Evolutionary conservation across 73 alveolate genomes (phyloP).

Genomic region (Loxodes magnus): DNA sequence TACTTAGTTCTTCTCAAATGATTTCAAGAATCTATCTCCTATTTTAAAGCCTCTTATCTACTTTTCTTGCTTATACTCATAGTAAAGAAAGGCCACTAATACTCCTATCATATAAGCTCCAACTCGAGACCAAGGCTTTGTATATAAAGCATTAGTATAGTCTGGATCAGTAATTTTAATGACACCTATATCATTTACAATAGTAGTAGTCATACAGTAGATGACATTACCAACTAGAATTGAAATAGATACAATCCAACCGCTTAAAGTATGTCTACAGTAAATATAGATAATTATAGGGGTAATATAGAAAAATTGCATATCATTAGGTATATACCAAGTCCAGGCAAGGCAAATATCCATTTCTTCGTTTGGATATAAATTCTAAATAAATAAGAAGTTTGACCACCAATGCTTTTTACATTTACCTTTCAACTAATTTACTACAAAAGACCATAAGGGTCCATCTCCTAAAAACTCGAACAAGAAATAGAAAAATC

Average conservation of each 20-base stretch:
- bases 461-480: constrained; percentile 17
- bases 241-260: no score
- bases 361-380: constrained; percentile 10
- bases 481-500: background rate
- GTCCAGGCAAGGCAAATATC: constrained; percentile 23
- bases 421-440: constrained; percentile 2
- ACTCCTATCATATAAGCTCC: background rate
- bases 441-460: background rate
- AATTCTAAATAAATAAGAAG: constrained; percentile 3
- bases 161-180: background rate
- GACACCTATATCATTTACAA: background rate
- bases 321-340: constrained; percentile 33
- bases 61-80: no score
- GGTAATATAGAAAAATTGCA: constrained; percentile 24
- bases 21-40: no score
- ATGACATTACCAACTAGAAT: background rate
- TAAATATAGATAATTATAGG: constrained; percentile 6
- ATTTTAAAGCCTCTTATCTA: no score
- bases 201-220: background rate
- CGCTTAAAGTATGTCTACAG: no score
- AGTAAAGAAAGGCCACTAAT: no score
- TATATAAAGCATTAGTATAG: background rate
- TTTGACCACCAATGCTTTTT: constrained; percentile 21
- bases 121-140: background rate
- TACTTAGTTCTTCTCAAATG: no score